Base-by-base conservation (phyloP, 148 eudicot genomes). In the Silene conica region DNA sequence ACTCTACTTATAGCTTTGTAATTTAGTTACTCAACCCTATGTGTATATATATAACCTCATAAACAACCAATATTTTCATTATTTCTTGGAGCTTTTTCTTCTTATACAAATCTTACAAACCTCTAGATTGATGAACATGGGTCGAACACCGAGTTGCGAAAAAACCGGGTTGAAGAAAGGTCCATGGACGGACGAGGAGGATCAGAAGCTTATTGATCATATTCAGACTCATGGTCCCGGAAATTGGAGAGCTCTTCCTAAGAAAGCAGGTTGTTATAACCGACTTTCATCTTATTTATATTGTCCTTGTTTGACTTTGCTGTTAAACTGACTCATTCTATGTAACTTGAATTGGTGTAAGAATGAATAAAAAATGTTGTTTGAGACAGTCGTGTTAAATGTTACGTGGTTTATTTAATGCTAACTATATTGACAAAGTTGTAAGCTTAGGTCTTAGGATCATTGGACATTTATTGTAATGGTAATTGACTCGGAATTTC, bases 131-230 rank as follows among this genome's bases (percentile, higher is more conserved):
- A 7, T 14, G 8, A 69, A 56, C 50, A 93, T 93, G 98, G 96
- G 94, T 38, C 87, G 98, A 90, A 66, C 89, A 66, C 98, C 96
- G 74, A 87, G 98, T 71, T 89, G 98, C 84, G 98, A 93, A 21
- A 93, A 89, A 78, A 85, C 86, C 81, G 98, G 96, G 26, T 77
- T 89, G 56, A 93, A 93, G 76, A 93, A 87, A 50, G 98, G 98
- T 19, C 96, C 98, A 63, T 93, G 98, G 98, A 90, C 98, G 28
- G 84, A 92, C 4, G 98, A 93, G 70, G 98, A 93, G 69, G 98
- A 93, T 71, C 88, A 93, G 63, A 90, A 85, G 66, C 98, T 93
- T 19, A 69, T 85, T 62, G 87, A 89, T 76, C 86, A 87, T 65
- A 89, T 93, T 60, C 92, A 93, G 14, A 83, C 86, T 57, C 80